Evolutionary conservation across 2,329 filamentous ascomycete species (phyloP), one percentile per base, ranked within the genome.

Genomic region (Blastomyces silverae): DNA sequence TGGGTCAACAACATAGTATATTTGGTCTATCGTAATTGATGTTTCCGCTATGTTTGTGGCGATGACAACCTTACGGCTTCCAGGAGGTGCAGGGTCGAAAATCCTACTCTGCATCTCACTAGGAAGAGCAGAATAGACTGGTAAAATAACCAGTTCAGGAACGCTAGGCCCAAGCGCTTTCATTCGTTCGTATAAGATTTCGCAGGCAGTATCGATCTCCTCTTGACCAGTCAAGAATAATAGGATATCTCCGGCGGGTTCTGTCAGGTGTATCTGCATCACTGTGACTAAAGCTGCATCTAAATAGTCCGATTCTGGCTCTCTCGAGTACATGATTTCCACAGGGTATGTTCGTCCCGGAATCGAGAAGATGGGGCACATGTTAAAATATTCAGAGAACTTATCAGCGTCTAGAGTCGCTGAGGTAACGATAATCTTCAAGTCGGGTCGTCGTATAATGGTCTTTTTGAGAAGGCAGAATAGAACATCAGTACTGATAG

Each of bases 11-110:
- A 99, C 95, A 73, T 96, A 97, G 79, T 93, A 97, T 69, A 99
- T 96, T 60, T 93, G 90, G 74, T 99, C 94, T 69, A 99, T 97
- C 0, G 94, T 99, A 73, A 99, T 94, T 64, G 91, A 96, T 0
- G 94, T 99, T 74, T 99, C 94, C 0, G 94, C 94, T 72, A 99
- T 99, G 71, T 99, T 99, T 46, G 94, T 99, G 1, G 94, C 94
- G 73, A 99, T 96, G 66, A 99, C 91, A 1, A 97, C 92, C 77
- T 99, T 99, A 64, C 94, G 85, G 63, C 85, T 87, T 20, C 93
- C 93, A 0, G 88, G 83, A 0, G 93, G 91, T 0, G 94, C 90
- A 1, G 93, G 92, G 39, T 99, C 94, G 73, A 99, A 99, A 67
- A 99, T 97, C 65, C 86, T 86, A 71, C 89, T 94, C 73, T 97